Evolutionary conservation across 148 eudicot genomes (phyloP), one percentile per base, ranked within the genome.

Genomic region (Fallopia convolvulus): DNA sequence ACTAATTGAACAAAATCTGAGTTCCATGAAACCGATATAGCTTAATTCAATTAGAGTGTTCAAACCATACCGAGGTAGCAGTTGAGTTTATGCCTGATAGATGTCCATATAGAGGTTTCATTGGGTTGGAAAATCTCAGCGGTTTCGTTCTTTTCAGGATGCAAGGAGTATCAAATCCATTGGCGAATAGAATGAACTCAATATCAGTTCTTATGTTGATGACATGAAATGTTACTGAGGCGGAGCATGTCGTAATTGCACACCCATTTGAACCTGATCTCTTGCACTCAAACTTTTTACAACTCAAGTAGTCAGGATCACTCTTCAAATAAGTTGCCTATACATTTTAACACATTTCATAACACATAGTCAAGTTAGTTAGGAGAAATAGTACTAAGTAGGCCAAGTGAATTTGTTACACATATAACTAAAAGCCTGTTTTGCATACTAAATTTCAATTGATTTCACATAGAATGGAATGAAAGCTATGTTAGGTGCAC

Each of bases 121-220:
- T 81, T 2, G 98, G 98, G 78, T 82, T 91, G 8, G 90, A 84
- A 52, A 94, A 94, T 39, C 76, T 81, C 23, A 84, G 52, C 0
- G 91, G 82, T 12, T 44, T 56, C 0, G 92, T 81, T 78, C 88
- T 86, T 7, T 74, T 82, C n/a, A 92, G 77, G 70, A 94, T 80
- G 77, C 98, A 94, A 13, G 98, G 98, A 26, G 89, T 74, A 0
- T 41, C 42, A 33, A 94, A 91, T 47, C 93, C 97, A 36, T 87
- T 91, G 46, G 85, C 80, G 52, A 94, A 91, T 80, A 89, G 74
- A 47, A 90, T 93, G 41, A 94, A 91, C 71, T 89, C 88, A n/a
- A 94, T 88, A 78, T 89, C 90, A 0, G 93, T 90, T 39, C 98
- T 87, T 47, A 94, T 87, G 79, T 94, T 94, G 44, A 92, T 81